Percentiles rank a stretch among this genome's conserved stretches.
Evolutionary conservation across 805 yeast species (phyloP).

Genomic region (Yueomyces sinensis): DNA sequence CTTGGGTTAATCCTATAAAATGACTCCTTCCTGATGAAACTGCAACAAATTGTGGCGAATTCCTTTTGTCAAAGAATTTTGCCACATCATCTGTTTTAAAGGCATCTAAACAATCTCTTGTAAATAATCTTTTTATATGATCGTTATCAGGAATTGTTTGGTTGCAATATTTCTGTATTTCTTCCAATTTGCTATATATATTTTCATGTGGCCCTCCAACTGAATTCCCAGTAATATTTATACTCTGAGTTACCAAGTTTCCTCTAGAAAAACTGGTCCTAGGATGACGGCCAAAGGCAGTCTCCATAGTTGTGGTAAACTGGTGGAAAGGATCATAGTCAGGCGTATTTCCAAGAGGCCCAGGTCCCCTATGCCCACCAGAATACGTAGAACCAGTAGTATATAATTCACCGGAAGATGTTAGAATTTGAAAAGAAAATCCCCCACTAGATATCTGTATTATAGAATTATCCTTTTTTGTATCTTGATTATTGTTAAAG

Average conservation of each 20-base stretch:
- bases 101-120: constrained; percentile 14
- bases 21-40: constrained; percentile 55
- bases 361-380: constrained; percentile 31
- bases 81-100: background rate
- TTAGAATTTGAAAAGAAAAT: constrained; percentile 44
- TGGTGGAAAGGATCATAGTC: constrained; percentile 25
- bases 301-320: constrained; percentile 13
- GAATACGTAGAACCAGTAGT: constrained; percentile 36
- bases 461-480: constrained; percentile 5
- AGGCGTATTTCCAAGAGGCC: constrained; percentile 21
- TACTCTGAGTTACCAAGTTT: constrained; percentile 2
- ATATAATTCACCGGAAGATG: constrained; percentile 41
- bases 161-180: constrained; percentile 9
- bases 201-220: constrained; percentile 15
- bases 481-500: constrained; percentile 8
- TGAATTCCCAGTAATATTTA: background rate
- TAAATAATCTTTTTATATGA: constrained; percentile 18
- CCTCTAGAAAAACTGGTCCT: constrained; percentile 11
- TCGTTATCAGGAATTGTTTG: constrained; percentile 16
- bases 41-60: constrained; percentile 27
- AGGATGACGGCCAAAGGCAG: constrained; percentile 6
- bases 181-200: constrained; percentile 15
- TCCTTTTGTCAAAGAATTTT: background rate
- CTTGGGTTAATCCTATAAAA: constrained; percentile 43
- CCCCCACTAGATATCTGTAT: constrained; percentile 45